Evolutionary conservation across 768 basidiomycete genomes (phyloP), one percentile per base, ranked within the genome.

Genomic region (Chalciporus pseudorubinellus): DNA sequence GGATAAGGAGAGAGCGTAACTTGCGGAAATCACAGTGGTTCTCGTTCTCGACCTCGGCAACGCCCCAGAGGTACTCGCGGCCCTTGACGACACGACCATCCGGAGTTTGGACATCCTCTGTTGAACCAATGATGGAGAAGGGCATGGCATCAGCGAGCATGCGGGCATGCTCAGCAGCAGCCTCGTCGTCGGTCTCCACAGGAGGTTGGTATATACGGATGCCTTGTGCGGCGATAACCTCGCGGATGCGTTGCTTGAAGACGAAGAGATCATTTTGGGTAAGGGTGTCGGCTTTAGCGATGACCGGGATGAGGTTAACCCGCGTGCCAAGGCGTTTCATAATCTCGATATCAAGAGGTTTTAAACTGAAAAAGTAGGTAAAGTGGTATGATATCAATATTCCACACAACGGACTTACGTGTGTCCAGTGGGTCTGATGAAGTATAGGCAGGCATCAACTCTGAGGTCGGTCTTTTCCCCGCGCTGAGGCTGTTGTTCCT

Each of bases 21-120:
- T 97, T 98, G 74, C 89, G 90, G 85, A 99, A 99, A 73, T 98
- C 97, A 69, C 97, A 99, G 74, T 99, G 97, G 69, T 88, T 87
- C 75, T 99, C 97, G 68, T 99, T 98, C 74, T 99, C 97, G 55
- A 99, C 95, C 78, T 99, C 97, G 9, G 97, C 97, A n/a, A 99
- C 94, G 78, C 97, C 97, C 97, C 97, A 99, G 13, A 95, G 84
- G 68, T 99, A 99, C 72, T 98, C 92, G 62, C 97, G 86, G 41
- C 97, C 97, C 74, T 98, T 98, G 66, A 99, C 97, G 29, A 83
- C 72, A 51, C 94, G 84, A 11, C 97, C 97, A 66, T 98, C 95
- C 20, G 78, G 73, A 4, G 92, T 98, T 62, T 82, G 81, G 42
- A 99, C 95, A 59, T 99, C 95, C 65, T 95, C 86, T 0, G 92